These are phyloP conservation scores for Basipetospora chlamydospora DNA, from an alignment of 2,329 filamentous ascomycete genomes.

Conservation along the genomic window DNA sequence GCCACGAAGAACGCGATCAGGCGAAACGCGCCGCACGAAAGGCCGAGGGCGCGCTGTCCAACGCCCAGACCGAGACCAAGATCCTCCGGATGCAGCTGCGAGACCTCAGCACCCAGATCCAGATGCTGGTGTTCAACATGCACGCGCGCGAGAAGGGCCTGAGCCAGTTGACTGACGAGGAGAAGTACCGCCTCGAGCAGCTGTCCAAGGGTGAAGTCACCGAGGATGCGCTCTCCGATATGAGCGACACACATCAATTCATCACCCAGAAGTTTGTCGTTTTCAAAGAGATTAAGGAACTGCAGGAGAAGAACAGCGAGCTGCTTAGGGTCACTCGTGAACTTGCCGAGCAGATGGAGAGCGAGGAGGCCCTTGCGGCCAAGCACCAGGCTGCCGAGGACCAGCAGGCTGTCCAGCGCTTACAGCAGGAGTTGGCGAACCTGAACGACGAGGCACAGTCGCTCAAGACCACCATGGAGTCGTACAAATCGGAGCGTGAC, in stretches of 20 bases:
- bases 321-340: constrained; percentile 71
- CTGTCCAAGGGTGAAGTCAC: constrained; percentile 62
- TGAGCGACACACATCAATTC: constrained; percentile 74
- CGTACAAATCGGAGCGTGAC: constrained; percentile 88
- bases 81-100: constrained; percentile 77
- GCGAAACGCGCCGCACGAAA: constrained; percentile 68
- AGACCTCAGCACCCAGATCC: constrained; percentile 79
- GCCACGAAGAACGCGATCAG: constrained; percentile 63
- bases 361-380: constrained; percentile 62
- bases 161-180: constrained; percentile 54
- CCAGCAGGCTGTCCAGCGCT: constrained; percentile 56
- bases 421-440: constrained; percentile 59
- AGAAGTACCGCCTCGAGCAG: constrained; percentile 61
- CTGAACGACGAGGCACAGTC: constrained; percentile 74
- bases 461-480: constrained; percentile 72
- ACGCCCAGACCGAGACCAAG: constrained; percentile 51
- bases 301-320: constrained; percentile 80
- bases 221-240: constrained; percentile 54
- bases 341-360: constrained; percentile 80
- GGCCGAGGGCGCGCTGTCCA: constrained; percentile 57
- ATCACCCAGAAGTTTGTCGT: constrained; percentile 82
- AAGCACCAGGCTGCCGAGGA: constrained; percentile 49
- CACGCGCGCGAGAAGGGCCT: constrained; percentile 69
- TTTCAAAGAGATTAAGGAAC: constrained; percentile 71
- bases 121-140: constrained; percentile 77